A percentile compares a stretch with the other conserved stretches of the same genome.
Evolutionary conservation across 1,284 basidiomycete genomes (phyloP).

Genomic region (Garcileccinum viscosum): DNA sequence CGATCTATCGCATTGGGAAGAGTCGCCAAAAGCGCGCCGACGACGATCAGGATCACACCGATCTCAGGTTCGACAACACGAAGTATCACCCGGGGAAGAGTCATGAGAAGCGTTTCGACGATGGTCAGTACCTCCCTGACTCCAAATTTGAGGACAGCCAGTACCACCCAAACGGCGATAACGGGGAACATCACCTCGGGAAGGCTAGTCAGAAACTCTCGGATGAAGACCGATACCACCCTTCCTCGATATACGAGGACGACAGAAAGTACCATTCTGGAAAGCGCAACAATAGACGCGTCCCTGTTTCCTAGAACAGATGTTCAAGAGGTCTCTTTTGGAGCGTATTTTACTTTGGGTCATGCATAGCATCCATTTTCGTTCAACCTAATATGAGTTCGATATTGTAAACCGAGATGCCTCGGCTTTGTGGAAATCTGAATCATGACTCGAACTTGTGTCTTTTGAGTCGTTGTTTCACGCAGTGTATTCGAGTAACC

Average conservation of each 20-base stretch:
- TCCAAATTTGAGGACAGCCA: slow-evolving; percentile 6
- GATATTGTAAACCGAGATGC: not conserved
- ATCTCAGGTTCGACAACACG: not conserved
- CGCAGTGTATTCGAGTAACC: too few species aligned
- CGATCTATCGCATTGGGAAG: not conserved
- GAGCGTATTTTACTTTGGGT: slow-evolving; percentile 7
- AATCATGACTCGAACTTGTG: not conserved
- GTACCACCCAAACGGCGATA: not conserved
- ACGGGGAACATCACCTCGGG: slow-evolving; percentile 16
- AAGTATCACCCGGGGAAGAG: slow-evolving; percentile 8
- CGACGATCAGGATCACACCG: slow-evolving; percentile 10
- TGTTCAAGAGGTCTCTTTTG: not conserved
- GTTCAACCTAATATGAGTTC: not conserved
- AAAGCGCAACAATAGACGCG: slow-evolving; percentile 6
- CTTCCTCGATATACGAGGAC: slow-evolving; percentile 11
- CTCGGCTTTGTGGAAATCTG: not conserved
- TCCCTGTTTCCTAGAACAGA: not conserved
- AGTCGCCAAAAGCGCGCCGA: slow-evolving; percentile 12
- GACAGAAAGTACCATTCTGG: slow-evolving; percentile 16
- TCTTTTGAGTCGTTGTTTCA: too few species aligned
- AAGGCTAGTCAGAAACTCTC: not conserved
- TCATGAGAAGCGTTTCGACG: slow-evolving; percentile 4
- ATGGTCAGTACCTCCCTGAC: slow-evolving; percentile 16
- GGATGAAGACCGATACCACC: slow-evolving; percentile 17
- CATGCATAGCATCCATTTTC: slow-evolving; percentile 21